A percentile compares a stretch with the other conserved stretches of the same genome.
Conservation (phyloP, 768 basidiomycete species). For the Pholiota molesta region DNA sequence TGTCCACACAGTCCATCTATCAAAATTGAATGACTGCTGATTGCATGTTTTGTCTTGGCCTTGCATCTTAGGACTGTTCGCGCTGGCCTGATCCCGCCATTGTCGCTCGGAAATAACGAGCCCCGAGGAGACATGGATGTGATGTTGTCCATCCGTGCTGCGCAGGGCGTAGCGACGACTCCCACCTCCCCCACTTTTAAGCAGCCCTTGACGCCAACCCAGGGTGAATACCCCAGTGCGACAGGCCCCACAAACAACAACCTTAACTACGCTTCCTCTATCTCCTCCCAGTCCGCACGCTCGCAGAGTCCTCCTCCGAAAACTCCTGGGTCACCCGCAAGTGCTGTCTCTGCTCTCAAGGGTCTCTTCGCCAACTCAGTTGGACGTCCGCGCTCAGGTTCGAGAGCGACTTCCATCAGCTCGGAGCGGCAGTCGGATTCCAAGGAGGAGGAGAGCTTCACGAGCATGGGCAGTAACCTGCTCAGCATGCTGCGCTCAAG, state of each 20-base stretch:
- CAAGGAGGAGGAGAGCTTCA: slow-evolving; percentile 57
- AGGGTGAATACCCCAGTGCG: slow-evolving; percentile 22
- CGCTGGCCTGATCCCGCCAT: slow-evolving; percentile 60
- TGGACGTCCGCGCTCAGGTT: slow-evolving; percentile 58
- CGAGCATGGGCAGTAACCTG: slow-evolving; percentile 55
- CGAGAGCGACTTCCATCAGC: slow-evolving; percentile 50
- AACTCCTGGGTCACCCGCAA: slow-evolving; percentile 32
- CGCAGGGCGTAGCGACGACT: slow-evolving; percentile 50
- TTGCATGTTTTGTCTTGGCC: background rate
- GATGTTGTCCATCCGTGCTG: slow-evolving; percentile 75
- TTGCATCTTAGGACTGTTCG: slow-evolving; percentile 57
- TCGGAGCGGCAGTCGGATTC: slow-evolving; percentile 30
- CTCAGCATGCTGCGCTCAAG: slow-evolving; percentile 52
- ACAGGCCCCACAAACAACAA: slow-evolving; percentile 26
- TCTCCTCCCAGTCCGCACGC: slow-evolving; percentile 45
- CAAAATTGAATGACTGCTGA: background rate
- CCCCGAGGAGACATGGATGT: slow-evolving; percentile 84
- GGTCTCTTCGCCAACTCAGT: slow-evolving; percentile 48
- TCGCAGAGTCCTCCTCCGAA: slow-evolving; percentile 46
- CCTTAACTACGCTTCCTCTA: slow-evolving; percentile 48
- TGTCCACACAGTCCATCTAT: background rate
- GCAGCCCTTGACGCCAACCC: slow-evolving; percentile 23
- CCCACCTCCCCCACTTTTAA: slow-evolving; percentile 19
- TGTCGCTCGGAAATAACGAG: slow-evolving; percentile 49
- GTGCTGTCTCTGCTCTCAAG: slow-evolving; percentile 60